These are phyloP conservation scores for Trichoderma oligosporum DNA, from an alignment of 2,329 filamentous ascomycete species.

Conservation along the genomic window DNA sequence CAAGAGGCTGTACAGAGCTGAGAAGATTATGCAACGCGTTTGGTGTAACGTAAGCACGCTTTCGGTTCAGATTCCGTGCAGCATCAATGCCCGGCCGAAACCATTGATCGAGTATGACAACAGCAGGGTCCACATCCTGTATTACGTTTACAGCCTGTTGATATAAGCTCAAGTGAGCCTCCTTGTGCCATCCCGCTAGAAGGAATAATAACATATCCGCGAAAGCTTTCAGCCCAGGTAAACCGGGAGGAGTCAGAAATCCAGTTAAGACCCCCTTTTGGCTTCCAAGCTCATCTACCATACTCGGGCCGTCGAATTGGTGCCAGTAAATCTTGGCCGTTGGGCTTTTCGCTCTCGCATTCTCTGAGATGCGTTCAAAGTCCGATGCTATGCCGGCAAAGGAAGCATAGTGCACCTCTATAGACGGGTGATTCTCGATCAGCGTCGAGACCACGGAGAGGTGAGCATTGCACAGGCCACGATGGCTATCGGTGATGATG, in stretches of 20 bases:
- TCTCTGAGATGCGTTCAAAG: slow-evolving; percentile 23
- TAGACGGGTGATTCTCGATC: slow-evolving; percentile 31
- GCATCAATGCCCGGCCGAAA: slow-evolving; percentile 29
- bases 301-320: slow-evolving; percentile 19
- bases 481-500: slow-evolving; percentile 32
- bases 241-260: background rate
- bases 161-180: slow-evolving; percentile 32
- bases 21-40: slow-evolving; percentile 42
- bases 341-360: slow-evolving; percentile 19
- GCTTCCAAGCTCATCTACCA: slow-evolving; percentile 19
- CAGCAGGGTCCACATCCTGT: slow-evolving; percentile 30
- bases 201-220: slow-evolving; percentile 23
- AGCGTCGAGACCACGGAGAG: slow-evolving; percentile 35
- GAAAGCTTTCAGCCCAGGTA: background rate
- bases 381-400: slow-evolving; percentile 24
- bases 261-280: background rate
- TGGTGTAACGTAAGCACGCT: slow-evolving; percentile 40
- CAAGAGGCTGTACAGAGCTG: slow-evolving; percentile 35
- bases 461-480: slow-evolving; percentile 37
- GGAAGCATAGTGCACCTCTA: slow-evolving; percentile 36
- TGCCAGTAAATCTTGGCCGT: slow-evolving; percentile 26
- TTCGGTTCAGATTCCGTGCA: slow-evolving; percentile 25
- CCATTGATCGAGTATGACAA: slow-evolving; percentile 33
- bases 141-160: slow-evolving; percentile 27
- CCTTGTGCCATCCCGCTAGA: slow-evolving; percentile 29